These are phyloP conservation scores for Musa itinerans DNA, from an alignment of 176 grass and related monocot genomes.

Conservation along the genomic window DNA sequence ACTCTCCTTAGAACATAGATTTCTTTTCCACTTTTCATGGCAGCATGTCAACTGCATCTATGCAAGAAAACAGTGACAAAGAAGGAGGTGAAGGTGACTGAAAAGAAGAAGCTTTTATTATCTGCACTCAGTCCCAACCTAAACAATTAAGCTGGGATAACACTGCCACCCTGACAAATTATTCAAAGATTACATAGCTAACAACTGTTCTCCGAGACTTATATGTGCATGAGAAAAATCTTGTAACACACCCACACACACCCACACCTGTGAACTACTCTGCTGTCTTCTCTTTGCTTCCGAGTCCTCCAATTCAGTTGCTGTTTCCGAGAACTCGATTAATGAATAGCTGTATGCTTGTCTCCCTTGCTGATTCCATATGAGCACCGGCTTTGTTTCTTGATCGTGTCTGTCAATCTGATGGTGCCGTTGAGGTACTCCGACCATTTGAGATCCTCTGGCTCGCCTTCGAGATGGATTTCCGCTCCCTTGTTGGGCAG, in stretches of 20 bases:
- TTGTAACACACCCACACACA: background rate
- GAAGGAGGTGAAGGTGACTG: background rate
- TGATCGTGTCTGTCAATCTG: background rate
- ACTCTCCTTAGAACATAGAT: too few species aligned
- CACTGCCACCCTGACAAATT: background rate
- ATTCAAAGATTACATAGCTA: background rate
- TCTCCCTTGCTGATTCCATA: conserved; percentile 2
- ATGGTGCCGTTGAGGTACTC: conserved; percentile 26
- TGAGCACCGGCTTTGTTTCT: background rate
- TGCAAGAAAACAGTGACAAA: too few species aligned
- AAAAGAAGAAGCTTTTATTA: background rate
- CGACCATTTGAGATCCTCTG: conserved; percentile 28
- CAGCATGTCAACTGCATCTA: too few species aligned
- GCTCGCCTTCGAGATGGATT: conserved; percentile 18
- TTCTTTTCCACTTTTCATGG: too few species aligned
- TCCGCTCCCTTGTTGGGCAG: conserved; percentile 12
- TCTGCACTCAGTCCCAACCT: background rate
- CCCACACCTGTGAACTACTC: background rate
- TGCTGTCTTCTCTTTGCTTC: background rate
- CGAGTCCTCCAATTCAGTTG: background rate
- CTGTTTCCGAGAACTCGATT: conserved; percentile 4
- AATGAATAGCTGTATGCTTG: background rate
- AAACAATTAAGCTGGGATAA: background rate
- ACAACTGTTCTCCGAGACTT: background rate
- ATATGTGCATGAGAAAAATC: conserved; percentile 7